A percentile compares a stretch with the other conserved stretches of the same genome.
Conservation (phyloP, 345 rosid species). For the Corchorus olitorius region DNA sequence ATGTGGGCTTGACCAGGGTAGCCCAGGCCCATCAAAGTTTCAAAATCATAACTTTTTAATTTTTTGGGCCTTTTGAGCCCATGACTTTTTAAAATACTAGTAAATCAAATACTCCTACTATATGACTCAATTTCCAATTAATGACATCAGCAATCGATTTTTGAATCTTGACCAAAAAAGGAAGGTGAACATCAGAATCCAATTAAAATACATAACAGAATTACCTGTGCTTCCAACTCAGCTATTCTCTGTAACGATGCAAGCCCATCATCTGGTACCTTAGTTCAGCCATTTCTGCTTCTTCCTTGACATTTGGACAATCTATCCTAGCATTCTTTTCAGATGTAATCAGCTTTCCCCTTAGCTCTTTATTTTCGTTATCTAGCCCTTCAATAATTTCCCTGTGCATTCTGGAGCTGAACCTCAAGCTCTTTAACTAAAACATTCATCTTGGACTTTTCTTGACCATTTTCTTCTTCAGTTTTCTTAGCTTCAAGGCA, state of each 20-base stretch:
- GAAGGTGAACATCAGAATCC: conserved; percentile 16
- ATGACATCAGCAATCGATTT: conserved; percentile 25
- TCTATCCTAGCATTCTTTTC: conserved; percentile 36
- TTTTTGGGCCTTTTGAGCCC: no score
- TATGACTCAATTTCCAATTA: no score
- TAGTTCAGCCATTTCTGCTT: conserved; percentile 94
- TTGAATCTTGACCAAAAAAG: conserved; percentile 37
- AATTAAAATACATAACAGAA: not conserved
- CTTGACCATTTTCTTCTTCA: conserved; percentile 54
- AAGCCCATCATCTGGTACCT: conserved; percentile 83
- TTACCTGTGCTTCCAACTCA: conserved; percentile 79
- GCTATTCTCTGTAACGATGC: conserved; percentile 80
- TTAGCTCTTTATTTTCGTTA: conserved; percentile 56
- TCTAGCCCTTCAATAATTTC: conserved; percentile 39
- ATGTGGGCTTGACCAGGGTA: no score
- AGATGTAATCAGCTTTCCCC: conserved; percentile 37
- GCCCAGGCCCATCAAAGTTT: no score
- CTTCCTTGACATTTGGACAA: conserved; percentile 57
- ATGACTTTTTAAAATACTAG: no score
- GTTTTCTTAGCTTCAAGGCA: conserved; percentile 52
- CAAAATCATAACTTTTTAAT: no score
- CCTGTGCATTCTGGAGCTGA: conserved; percentile 44
- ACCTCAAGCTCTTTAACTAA: conserved; percentile 52
- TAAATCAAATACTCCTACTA: no score
- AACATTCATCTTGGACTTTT: conserved; percentile 43